Conservation (phyloP, 2,329 filamentous ascomycete species). For the Exserohilum turcica region DNA sequence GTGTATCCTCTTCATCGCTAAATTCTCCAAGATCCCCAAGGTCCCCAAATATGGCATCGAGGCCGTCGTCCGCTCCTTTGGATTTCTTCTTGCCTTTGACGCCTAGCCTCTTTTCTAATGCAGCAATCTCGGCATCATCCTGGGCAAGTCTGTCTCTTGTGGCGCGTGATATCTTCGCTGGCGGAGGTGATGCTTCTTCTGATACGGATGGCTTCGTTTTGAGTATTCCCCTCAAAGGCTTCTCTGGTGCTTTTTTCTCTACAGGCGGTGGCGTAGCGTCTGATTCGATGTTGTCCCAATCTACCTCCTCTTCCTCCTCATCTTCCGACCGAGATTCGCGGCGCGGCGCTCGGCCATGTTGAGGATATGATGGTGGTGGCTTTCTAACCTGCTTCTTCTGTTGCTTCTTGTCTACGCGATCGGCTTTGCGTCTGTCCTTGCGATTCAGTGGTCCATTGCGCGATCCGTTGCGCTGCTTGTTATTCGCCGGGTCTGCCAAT, state of each 20-base stretch:
- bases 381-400: slow-evolving; percentile 38
- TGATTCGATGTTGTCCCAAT: slow-evolving; percentile 43
- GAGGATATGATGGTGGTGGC: slow-evolving; percentile 19
- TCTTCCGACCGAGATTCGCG: slow-evolving; percentile 22
- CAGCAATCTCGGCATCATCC: slow-evolving; percentile 88
- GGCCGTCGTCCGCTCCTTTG: slow-evolving; percentile 77
- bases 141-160: slow-evolving; percentile 68
- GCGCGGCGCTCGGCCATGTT: slow-evolving; percentile 22
- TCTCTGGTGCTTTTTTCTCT: slow-evolving; percentile 25
- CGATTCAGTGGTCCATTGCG: slow-evolving; percentile 49
- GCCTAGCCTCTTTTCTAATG: slow-evolving; percentile 85
- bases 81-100: slow-evolving; percentile 74
- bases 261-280: slow-evolving; percentile 29
- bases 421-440: slow-evolving; percentile 71
- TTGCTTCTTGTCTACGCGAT: slow-evolving; percentile 65
- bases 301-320: slow-evolving; percentile 34
- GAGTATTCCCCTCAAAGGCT: slow-evolving; percentile 39
- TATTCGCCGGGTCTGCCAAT: slow-evolving; percentile 35
- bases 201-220: slow-evolving; percentile 25
- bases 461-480: slow-evolving; percentile 28
- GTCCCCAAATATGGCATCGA: slow-evolving; percentile 77
- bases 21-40: slow-evolving; percentile 61
- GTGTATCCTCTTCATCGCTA: slow-evolving; percentile 54
- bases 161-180: slow-evolving; percentile 41
- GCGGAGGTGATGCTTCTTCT: slow-evolving; percentile 22